Base-by-base conservation (phyloP, 2,329 filamentous ascomycete species). In the Diaporthe sp. region DNA sequence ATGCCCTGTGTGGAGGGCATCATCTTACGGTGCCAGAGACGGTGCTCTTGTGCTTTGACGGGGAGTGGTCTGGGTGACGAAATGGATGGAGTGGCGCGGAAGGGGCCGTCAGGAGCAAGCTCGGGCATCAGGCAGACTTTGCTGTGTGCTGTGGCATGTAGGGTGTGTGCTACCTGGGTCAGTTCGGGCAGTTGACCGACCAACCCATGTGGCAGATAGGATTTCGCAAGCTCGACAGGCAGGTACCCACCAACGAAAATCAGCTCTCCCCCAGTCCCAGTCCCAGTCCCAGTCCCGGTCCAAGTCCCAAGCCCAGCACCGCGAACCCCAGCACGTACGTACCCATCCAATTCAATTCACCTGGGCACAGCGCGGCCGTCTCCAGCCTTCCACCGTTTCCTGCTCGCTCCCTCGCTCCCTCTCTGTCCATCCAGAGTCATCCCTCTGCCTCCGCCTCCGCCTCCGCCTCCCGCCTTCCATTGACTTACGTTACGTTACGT, bases 181-280 rank as follows among this genome's bases (percentile, higher is more conserved):
- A 34, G 39, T 17, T 12, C 55, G 19, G 28, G 17, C 31, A 55
- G 71, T 55, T 39, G 28, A 61, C 69, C 42, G 42, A 61, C 19
- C 67, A 25, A 19, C 17, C 67, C 51, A 25, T 25, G 2, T 57
- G 17, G 44, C 34, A 57, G 59, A 73, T 65, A 73, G 58, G 58
- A 73, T 57, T 73, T 39, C 61, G 71, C 71, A 42, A 73, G 71
- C 70, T 62, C 61, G 39, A 42, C 44, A 61, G 69, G 70, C 69
- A 51, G 69, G 70, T 62, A 53, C 58, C 70, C 70, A 72, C 70
- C 70, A 70, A 70, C 70, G 31, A 61, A 61, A 72, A 72, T 31
- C 68, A 58, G 53, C 55, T 57, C 68, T 71, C 53, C 42, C 71
- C 71, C 69, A 34, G 58, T 70, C 51, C 67, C 49, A 70, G 67